Conservation (phyloP, 352 stramenopile genomes). For the Pythium angustatum region DNA sequence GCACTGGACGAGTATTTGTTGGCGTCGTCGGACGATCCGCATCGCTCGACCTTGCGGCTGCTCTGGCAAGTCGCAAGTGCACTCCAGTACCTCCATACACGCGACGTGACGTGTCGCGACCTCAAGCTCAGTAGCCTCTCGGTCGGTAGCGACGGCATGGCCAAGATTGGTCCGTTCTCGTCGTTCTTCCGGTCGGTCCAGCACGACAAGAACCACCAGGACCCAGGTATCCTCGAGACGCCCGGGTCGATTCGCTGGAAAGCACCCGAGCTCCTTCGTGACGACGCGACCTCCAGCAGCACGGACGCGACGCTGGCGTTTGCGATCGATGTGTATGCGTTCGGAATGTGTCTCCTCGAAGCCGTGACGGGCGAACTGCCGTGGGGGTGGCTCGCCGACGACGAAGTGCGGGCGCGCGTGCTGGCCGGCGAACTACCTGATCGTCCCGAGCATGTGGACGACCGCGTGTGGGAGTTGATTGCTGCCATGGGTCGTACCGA, state of each 20-base stretch:
- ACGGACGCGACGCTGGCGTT: constrained; percentile 15
- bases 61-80: constrained; percentile 50
- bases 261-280: constrained; percentile 47
- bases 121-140: constrained; percentile 47
- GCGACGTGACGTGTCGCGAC: constrained; percentile 47
- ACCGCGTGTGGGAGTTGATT: constrained; percentile 50
- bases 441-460: constrained; percentile 37
- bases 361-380: constrained; percentile 59
- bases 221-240: background rate
- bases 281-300: background rate
- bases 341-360: constrained; percentile 70
- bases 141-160: constrained; percentile 57
- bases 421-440: constrained; percentile 43
- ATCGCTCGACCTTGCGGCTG: constrained; percentile 39
- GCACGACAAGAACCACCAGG: background rate
- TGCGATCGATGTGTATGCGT: constrained; percentile 60
- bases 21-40: constrained; percentile 42
- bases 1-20: constrained; percentile 59
- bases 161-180: constrained; percentile 50
- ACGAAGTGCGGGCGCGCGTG: constrained; percentile 42
- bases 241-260: constrained; percentile 53
- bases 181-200: constrained; percentile 36
- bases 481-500: constrained; percentile 56
- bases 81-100: constrained; percentile 58
- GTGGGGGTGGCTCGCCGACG: constrained; percentile 55